Base-by-base conservation (phyloP, 2,329 filamentous ascomycete genomes). In the Thielaviopsis ethacetica region DNA sequence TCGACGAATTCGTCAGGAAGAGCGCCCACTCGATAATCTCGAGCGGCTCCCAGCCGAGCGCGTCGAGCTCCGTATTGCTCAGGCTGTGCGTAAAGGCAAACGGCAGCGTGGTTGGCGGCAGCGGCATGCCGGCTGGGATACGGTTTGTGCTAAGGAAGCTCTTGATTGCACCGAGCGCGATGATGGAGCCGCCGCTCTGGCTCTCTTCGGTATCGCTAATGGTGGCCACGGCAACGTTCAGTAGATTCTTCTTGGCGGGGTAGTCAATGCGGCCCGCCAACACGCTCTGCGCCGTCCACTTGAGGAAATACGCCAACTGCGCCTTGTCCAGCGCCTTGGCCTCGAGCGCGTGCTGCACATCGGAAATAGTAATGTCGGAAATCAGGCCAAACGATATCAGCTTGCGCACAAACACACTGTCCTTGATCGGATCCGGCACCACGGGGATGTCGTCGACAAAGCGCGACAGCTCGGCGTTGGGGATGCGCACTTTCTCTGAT, bases 371-470 rank as follows among this genome's bases (percentile, higher is more conserved):
- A 60, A 97, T 87, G 63, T 90, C 84, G 1, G 83, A 86, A n/a
- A 98, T 80, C 59, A 97, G 76, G 1, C 88, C 90, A 67, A 90
- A 93, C 41, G 91, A 86, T 59, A 85, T 84, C 53, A 98, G 72
- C 65, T 88, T 90, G 61, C 79, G 79, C 60, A 97, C 81, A 65
- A 98, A 95, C 0, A 78, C 77, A n/a, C 78, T 79, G 10, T 83
- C 77, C 61, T 84, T 81, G 64, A 97, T 77, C 61, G 85, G 83
- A 52, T 88, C 81, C 1, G 91, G 87, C 3, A 97, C 76, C 47
- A 94, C 83, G 0, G 93, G 90, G 62, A 98, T 93, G 38, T 87
- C 87, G 59, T 91, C 85, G 60, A 97, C 82, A 67, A 98, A 98
- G 61, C 78, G 77, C 65, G 72, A 75, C 56, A 84, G 68, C 64